Percentiles rank a stretch among this genome's conserved stretches.
These are phyloP conservation scores for Striga asiatica DNA, from an alignment of 257 asterid genomes.

Conservation along the genomic window DNA sequence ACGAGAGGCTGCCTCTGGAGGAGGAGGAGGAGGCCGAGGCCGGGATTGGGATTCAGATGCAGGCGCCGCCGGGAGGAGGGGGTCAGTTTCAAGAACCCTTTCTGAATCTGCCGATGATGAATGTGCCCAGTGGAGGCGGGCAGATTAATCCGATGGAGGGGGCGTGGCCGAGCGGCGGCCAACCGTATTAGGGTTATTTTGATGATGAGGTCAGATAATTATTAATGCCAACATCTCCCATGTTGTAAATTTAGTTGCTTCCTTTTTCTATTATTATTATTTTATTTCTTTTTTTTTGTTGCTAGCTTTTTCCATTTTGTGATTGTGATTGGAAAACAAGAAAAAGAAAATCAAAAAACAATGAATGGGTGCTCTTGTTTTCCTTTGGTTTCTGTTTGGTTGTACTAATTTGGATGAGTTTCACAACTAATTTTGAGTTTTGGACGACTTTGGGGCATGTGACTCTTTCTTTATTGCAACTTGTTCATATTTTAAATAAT, in stretches of 20 bases:
- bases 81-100: conserved; percentile 50
- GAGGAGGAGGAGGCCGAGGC: conserved; percentile 52
- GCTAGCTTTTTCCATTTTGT: not conserved
- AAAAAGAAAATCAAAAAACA: too few relatives aligned
- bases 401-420: conserved; percentile 13
- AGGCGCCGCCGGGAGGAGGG: conserved; percentile 22
- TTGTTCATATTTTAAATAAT: conserved; percentile 11
- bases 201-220: conserved; percentile 21
- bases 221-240: conserved; percentile 6
- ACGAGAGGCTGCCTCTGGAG: conserved; percentile 68
- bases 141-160: conserved; percentile 55
- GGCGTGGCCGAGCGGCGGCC: conserved; percentile 50
- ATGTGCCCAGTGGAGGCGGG: conserved; percentile 39
- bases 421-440: conserved; percentile 22
- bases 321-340: conserved; percentile 14
- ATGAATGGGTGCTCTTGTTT: not conserved
- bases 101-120: conserved; percentile 55
- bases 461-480: conserved; percentile 18
- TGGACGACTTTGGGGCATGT: conserved; percentile 8
- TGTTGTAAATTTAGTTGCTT: conserved; percentile 37
- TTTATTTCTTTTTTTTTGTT: not conserved
- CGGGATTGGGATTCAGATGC: conserved; percentile 49
- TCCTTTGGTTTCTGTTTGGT: not conserved
- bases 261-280: conserved; percentile 12
- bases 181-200: conserved; percentile 23